Evolutionary conservation across 768 basidiomycete genomes (phyloP), one percentile per base, ranked within the genome.

Genomic region (Lactarius quietus): DNA sequence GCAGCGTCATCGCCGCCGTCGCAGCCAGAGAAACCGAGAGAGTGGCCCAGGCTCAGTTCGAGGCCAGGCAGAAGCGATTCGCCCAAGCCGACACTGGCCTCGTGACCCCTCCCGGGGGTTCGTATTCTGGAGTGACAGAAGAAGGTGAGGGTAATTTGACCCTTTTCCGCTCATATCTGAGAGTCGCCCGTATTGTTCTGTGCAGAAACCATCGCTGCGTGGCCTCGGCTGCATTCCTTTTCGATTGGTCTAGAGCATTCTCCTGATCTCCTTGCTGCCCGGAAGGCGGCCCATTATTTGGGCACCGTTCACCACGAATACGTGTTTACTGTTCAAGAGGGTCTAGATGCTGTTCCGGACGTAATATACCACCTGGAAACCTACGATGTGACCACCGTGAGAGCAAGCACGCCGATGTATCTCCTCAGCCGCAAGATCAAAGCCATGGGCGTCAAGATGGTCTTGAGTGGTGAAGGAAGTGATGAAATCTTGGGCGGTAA

Each of bases 361-460:
- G 96, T 98, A 65, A 97, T 99, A 69, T 89, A 98, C 76, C 96
- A 98, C 73, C 86, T 99, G 39, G 97, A 99, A 79, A 98, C 97
- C 2, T 98, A 93, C 77, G 97, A 99, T 75, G 97, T 99, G 63
- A 99, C 97, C 33, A 99, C 97, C 43, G 93, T 98, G 57, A 89
- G 97, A 56, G 97, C 97, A 10, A 93, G 91, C 72, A 98, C 95
- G 5, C 97, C 97, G 3, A 99, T 99, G 97, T 98, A 98, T 77
- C 87, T 99, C 33, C 86, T 99, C 65, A 93, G 91, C 74, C 85
- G 97, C 57, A 98, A 99, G 80, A 95, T 99, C 80, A 99, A 98
- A 79, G 96, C 97, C 5, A 98, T 94, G 92, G 97, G 97, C 64
- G 97, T 99, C 60, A 99, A 99, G 80, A 99, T 99, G 97, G 97